Conservation (phyloP, 306 rosid species). For the Pyrus communis region DNA sequence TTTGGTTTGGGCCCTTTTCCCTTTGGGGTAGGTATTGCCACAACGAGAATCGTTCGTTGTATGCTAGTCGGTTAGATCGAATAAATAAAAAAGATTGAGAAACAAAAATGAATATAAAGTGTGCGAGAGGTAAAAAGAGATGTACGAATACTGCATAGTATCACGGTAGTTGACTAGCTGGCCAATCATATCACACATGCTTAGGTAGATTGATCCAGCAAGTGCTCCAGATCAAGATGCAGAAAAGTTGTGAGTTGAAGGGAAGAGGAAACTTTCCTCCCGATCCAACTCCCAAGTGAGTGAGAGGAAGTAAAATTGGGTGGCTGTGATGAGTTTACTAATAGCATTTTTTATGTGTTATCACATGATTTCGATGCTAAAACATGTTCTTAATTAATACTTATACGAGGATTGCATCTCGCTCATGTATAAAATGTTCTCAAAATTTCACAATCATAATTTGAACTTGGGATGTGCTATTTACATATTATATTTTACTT, state of each 20-base stretch:
- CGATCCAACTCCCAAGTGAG: neutral
- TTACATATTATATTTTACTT: too few relatives aligned
- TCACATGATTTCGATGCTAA: neutral
- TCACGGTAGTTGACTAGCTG: neutral
- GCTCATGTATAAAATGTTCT: too few relatives aligned
- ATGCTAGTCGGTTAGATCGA: accelerated
- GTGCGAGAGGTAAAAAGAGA: too few relatives aligned
- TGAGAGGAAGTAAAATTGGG: neutral
- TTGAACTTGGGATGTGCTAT: too few relatives aligned
- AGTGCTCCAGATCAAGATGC: neutral
- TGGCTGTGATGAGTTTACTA: neutral
- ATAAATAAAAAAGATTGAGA: too few relatives aligned
- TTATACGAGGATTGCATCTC: too few relatives aligned
- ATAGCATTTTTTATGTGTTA: too few relatives aligned
- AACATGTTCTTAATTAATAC: neutral
- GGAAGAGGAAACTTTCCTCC: neutral
- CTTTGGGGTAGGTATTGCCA: too few relatives aligned
- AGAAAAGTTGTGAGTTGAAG: neutral
- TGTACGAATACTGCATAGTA: accelerated
- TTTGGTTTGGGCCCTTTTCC: neutral
- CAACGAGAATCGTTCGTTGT: accelerated
- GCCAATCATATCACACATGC: neutral
- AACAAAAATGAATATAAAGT: too few relatives aligned
- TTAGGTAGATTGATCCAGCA: neutral
- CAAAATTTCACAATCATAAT: too few relatives aligned